phyloP scores from a whole-genome alignment of 2,329 filamentous ascomycete genomes.

The Meredithiella fracta region DNA sequence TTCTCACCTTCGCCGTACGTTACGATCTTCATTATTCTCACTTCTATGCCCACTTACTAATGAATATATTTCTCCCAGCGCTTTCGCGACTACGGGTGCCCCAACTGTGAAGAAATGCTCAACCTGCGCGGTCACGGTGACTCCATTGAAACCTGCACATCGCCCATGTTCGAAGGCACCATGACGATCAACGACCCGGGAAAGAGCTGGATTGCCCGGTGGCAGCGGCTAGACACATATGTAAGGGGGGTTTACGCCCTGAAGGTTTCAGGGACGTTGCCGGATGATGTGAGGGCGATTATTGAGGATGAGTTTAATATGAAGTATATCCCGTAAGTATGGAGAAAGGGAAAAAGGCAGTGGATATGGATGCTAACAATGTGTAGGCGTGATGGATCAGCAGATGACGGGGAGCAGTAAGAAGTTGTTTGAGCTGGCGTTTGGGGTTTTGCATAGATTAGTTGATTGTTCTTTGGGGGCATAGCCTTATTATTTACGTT shows the following conservation, averaged over 20 bases:
- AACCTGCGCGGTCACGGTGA: constrained; percentile 66
- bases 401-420: constrained; percentile 31
- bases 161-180: constrained; percentile 85
- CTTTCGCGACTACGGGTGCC: constrained; percentile 77
- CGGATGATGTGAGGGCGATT: constrained; percentile 44
- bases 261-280: constrained; percentile 73
- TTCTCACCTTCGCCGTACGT: constrained; percentile 63
- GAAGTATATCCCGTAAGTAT: constrained; percentile 47
- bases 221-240: constrained; percentile 82
- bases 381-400: constrained; percentile 38
- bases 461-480: neutral
- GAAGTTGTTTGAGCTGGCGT: constrained; percentile 6
- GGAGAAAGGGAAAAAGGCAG: neutral
- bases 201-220: constrained; percentile 87
- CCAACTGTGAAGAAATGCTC: constrained; percentile 90
- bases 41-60: neutral
- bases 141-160: constrained; percentile 80
- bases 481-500: neutral
- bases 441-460: neutral
- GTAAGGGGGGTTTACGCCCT: constrained; percentile 82
- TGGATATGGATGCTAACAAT: neutral
- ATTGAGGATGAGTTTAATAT: constrained; percentile 48
- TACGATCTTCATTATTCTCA: constrained; percentile 15
- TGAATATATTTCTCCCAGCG: constrained; percentile 34
- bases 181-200: constrained; percentile 71